phyloP scores from a whole-genome alignment of 768 basidiomycete genomes.

The Neoboletus subvelutipes region DNA sequence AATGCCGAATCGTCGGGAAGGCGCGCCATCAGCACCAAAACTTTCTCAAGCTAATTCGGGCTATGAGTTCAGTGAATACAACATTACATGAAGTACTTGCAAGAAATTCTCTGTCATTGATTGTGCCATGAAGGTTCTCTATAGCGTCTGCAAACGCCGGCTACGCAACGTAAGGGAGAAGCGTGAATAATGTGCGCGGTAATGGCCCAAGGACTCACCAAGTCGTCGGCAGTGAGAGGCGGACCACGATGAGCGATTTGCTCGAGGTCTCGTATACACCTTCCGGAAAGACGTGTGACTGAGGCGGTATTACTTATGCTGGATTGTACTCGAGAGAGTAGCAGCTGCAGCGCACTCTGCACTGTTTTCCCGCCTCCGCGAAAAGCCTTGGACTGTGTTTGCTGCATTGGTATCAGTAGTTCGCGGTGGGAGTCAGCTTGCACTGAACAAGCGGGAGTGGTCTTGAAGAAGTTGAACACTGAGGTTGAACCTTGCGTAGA shows the following conservation, averaged over 20 bases:
- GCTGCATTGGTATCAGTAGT: conserved; percentile 3
- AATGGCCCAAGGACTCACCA: conserved; percentile 23
- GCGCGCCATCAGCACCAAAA: conserved; percentile 59
- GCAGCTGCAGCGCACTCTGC: conserved; percentile 13
- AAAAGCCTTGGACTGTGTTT: not conserved
- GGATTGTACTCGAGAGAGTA: conserved; percentile 15
- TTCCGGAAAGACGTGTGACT: conserved; percentile 8
- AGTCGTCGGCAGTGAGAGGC: conserved; percentile 23
- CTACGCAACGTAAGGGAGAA: conserved; percentile 28
- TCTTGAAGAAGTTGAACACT: not conserved
- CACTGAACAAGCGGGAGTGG: not conserved
- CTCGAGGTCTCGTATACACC: conserved; percentile 26
- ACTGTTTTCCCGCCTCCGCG: not conserved
- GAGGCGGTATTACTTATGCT: not conserved
- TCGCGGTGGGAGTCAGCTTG: not conserved
- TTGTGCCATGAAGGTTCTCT: conserved; percentile 39
- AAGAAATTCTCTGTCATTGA: conserved; percentile 62
- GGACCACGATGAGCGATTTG: conserved; percentile 29
- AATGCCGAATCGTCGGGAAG: conserved; percentile 34
- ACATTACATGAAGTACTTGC: conserved; percentile 35
- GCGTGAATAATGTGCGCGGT: not conserved
- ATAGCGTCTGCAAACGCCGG: conserved; percentile 50
- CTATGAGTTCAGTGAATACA: conserved; percentile 5
- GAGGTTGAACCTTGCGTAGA: not conserved
- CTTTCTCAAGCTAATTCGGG: conserved; percentile 58